Base-by-base conservation (phyloP, 1,139 yeast genomes). In the Saccharomyces pastorianus region DNA sequence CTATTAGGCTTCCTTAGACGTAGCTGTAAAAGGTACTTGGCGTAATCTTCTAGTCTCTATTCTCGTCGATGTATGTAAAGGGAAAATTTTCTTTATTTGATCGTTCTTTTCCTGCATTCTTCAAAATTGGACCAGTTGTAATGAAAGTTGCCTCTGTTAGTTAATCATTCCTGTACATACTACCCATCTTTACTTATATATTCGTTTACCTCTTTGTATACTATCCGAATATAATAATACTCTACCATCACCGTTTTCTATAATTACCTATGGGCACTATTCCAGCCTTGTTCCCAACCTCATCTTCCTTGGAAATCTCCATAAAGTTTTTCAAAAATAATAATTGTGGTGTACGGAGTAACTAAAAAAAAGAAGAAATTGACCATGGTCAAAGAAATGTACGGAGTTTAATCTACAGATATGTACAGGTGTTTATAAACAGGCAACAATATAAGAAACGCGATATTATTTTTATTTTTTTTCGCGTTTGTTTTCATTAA, bases 171-270 rank as follows among this genome's bases (percentile, higher is more conserved):
- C 50, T 47, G 46, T 76, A 81, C 85, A 77, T 81, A 81, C 85
- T 82, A 79, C 84, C 78, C 86, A 82, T 81, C 76, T 73, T 81
- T 78, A 73, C 74, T 75, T 71, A 65, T 67, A 56, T 60, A 26
- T 50, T 38, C 44, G 44, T 38, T 38, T 38, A 38, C 44, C 44
- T 38, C 23, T 38, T 38, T 38, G n/a, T 38, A 2, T 38, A 4
- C 4, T 17, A 13, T 17, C n/a, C 13, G 13, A 7, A 20, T 38
- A 2, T 3, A 17, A 4, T 20, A 38, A 9, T 38, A 2, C 25
- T 38, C 13, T 38, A 20, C 4, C 5, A 11, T 38, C 44, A 17
- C 44, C 25, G 25, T 17, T 38, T 38, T 38, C 44, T 38, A 38
- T 38, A 38, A 7, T 38, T 4, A 17, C 44, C 25, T 17, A 38